phyloP scores from a whole-genome alignment of 345 rosid species.

The Ailanthus altissimus region DNA sequence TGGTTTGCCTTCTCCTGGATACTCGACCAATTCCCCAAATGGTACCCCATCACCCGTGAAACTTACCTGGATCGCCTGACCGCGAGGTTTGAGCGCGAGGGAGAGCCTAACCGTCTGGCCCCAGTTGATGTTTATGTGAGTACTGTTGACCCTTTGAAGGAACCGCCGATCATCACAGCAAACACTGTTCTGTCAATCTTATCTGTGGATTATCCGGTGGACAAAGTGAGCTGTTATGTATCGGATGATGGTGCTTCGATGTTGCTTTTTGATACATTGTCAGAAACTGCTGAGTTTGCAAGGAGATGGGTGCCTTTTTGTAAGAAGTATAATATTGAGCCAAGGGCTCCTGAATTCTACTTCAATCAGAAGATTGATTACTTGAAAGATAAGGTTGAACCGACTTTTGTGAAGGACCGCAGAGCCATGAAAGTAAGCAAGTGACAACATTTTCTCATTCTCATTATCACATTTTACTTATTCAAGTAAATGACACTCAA shows the following conservation, averaged over 20 bases:
- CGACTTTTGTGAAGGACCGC: slow-evolving; percentile 93
- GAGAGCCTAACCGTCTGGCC: slow-evolving; percentile 70
- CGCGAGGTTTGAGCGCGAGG: slow-evolving; percentile 80
- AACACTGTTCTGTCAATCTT: slow-evolving; percentile 87
- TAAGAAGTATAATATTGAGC: slow-evolving; percentile 82
- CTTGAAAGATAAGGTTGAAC: slow-evolving; percentile 91
- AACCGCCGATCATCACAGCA: slow-evolving; percentile 95
- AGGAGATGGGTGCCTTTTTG: slow-evolving; percentile 98
- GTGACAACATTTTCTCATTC: background rate
- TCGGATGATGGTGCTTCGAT: slow-evolving; percentile 98
- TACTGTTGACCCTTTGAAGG: slow-evolving; percentile 97
- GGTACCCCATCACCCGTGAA: slow-evolving; percentile 87
- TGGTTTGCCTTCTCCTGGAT: slow-evolving; percentile 99
- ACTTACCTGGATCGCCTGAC: slow-evolving; percentile 91
- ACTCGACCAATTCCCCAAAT: slow-evolving; percentile 97
- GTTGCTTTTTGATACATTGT: slow-evolving; percentile 81
- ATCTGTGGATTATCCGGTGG: slow-evolving; percentile 81
- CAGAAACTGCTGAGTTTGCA: slow-evolving; percentile 94
- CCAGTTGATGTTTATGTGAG: slow-evolving; percentile 90
- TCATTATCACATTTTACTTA: background rate
- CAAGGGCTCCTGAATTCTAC: slow-evolving; percentile 92
- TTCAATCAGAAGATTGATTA: slow-evolving; percentile 92
- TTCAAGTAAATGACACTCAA: background rate
- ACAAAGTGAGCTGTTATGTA: slow-evolving; percentile 87
- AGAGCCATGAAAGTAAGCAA: slow-evolving; percentile 89